Conservation (phyloP, 176 grass and related monocot species). For the Cocos nucifera region DNA sequence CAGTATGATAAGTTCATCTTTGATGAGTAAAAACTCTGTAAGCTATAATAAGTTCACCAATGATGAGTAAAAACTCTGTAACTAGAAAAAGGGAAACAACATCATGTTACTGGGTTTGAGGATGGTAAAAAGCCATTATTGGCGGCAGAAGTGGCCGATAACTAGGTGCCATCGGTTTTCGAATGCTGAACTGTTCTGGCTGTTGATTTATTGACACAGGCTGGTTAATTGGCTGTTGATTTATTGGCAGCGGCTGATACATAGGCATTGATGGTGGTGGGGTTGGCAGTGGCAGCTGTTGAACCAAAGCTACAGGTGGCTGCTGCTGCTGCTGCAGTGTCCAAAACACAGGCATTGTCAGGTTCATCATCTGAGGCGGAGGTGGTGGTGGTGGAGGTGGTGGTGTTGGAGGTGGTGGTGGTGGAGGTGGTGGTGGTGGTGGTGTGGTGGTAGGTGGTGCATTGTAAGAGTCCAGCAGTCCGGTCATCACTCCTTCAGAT, state of each 20-base stretch:
- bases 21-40: no score
- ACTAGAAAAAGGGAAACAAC: no score
- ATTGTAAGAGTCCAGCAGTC: constrained; percentile 46
- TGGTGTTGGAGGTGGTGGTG: no score
- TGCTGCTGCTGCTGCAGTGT: neutral
- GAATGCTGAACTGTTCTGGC: constrained; percentile 45
- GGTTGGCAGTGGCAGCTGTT: constrained; percentile 16
- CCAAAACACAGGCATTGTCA: constrained; percentile 29
- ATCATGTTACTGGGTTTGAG: no score
- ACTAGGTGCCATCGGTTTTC: constrained; percentile 30
- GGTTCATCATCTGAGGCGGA: constrained; percentile 40
- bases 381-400: constrained; percentile 17
- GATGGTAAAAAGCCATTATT: constrained; percentile 67
- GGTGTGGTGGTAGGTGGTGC: constrained; percentile 13
- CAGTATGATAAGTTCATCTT: no score
- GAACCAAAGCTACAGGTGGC: constrained; percentile 5
- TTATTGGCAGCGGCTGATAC: constrained; percentile 22
- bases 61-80: no score
- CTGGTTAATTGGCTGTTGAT: neutral
- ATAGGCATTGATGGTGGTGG: constrained; percentile 11
- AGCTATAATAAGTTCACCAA: no score
- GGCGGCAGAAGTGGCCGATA: constrained; percentile 68
- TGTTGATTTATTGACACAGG: constrained; percentile 47
- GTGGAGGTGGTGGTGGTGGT: no score
- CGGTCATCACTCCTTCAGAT: constrained; percentile 50